phyloP scores from a whole-genome alignment of 495 filamentous ascomycete genomes.

The Penicillium simplicissimum region DNA sequence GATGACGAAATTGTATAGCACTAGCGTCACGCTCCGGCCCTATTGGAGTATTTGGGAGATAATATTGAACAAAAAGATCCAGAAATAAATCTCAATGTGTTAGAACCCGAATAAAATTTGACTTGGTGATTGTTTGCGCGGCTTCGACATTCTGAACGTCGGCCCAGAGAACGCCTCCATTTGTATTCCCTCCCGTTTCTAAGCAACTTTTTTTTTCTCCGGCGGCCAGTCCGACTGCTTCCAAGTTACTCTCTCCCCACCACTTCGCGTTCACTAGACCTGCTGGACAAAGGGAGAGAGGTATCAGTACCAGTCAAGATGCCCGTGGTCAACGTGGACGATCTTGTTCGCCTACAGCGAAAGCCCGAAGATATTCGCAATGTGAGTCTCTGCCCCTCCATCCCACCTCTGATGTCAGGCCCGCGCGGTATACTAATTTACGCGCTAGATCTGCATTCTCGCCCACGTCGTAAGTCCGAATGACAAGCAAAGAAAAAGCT shows the following conservation, averaged over 20 bases:
- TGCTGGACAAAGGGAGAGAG: conserved; percentile 16
- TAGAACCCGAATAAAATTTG: neutral
- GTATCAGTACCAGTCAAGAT: conserved; percentile 52
- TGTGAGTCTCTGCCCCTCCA: conserved; percentile 55
- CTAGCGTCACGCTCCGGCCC: neutral
- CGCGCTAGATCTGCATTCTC: conserved; percentile 85
- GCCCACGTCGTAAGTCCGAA: conserved; percentile 82
- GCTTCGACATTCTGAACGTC: conserved; percentile 1
- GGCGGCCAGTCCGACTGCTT: conserved; percentile 13
- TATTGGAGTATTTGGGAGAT: neutral
- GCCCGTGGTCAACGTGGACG: conserved; percentile 85
- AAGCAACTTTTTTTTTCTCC: conserved; percentile 31
- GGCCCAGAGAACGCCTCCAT: conserved; percentile 1
- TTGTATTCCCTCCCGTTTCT: conserved; percentile 22
- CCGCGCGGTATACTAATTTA: conserved; percentile 32
- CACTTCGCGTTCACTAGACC: conserved; percentile 11
- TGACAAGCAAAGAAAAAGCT: neutral
- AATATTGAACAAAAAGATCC: neutral
- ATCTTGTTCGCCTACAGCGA: conserved; percentile 81
- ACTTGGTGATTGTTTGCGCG: neutral
- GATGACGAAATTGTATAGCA: conserved; percentile 8
- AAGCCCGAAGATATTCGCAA: conserved; percentile 86
- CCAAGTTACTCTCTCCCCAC: conserved; percentile 15
- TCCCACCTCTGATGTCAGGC: conserved; percentile 34
- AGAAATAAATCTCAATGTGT: neutral